A percentile compares a stretch with the other conserved stretches of the same genome.
Evolutionary conservation across 2,329 filamentous ascomycete genomes (phyloP).

Genomic region (Colletotrichum cereale): DNA sequence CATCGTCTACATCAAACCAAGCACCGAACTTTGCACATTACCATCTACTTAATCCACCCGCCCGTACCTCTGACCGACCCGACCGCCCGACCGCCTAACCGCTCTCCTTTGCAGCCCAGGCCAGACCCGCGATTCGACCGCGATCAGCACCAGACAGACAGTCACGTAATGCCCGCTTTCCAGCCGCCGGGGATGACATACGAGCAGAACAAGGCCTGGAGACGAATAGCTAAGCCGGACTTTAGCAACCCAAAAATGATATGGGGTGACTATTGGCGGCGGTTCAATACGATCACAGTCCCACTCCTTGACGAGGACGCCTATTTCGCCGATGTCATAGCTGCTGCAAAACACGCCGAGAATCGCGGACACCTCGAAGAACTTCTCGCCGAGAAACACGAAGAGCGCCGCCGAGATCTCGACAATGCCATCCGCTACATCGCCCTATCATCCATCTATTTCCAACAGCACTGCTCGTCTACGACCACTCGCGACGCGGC

Average conservation of each 20-base stretch:
- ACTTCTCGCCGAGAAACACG: constrained; percentile 18
- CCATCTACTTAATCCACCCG: neutral
- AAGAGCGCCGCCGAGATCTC: constrained; percentile 15
- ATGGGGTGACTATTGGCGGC: constrained; percentile 28
- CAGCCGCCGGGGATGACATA: constrained; percentile 13
- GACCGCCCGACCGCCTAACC: constrained; percentile 2
- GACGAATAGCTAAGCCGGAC: constrained; percentile 21
- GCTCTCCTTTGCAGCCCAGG: neutral
- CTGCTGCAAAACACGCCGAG: constrained; percentile 12
- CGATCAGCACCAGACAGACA: constrained; percentile 1
- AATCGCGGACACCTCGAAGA: constrained; percentile 27
- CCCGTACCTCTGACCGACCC: neutral
- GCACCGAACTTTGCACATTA: neutral
- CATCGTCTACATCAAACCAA: too few species aligned
- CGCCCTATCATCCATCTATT: constrained; percentile 1
- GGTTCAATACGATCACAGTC: constrained; percentile 34
- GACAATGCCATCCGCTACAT: constrained; percentile 6
- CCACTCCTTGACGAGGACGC: constrained; percentile 28
- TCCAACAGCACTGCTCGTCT: neutral
- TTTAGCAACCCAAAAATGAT: constrained; percentile 20
- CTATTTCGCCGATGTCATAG: constrained; percentile 30
- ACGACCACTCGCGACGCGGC: constrained; percentile 5
- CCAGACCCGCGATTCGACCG: neutral
- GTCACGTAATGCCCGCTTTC: constrained; percentile 27
- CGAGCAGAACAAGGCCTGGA: constrained; percentile 18